These are phyloP conservation scores for Pontederia paniculata DNA, from an alignment of 176 grass and related monocot species.

Conservation along the genomic window DNA sequence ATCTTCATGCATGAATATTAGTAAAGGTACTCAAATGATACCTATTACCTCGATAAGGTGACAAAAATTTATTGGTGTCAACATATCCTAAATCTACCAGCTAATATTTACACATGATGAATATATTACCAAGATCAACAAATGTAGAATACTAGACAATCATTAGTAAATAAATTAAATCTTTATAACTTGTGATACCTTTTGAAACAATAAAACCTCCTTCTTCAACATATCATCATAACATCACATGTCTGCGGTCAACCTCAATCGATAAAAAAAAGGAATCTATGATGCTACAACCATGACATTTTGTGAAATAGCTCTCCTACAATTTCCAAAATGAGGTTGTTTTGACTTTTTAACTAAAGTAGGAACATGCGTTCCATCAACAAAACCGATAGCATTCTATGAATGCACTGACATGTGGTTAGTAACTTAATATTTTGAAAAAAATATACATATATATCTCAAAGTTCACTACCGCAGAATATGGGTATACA, in stretches of 20 bases:
- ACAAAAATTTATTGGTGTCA: background rate
- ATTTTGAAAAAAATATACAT: background rate
- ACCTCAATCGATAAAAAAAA: background rate
- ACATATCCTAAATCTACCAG: background rate
- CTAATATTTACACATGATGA: too few species aligned
- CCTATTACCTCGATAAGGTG: too few species aligned
- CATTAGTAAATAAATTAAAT: too few species aligned
- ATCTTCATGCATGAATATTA: background rate
- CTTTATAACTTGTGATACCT: too few species aligned
- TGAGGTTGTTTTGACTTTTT: background rate
- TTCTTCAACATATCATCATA: background rate
- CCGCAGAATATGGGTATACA: background rate
- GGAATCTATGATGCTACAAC: background rate
- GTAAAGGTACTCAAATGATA: background rate
- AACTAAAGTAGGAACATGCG: background rate
- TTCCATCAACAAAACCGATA: background rate
- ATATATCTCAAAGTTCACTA: background rate
- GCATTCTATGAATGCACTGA: background rate
- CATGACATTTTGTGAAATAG: background rate
- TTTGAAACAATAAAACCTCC: background rate
- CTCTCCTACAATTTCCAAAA: background rate
- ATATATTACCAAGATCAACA: too few species aligned
- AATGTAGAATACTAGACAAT: too few species aligned
- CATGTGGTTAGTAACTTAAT: background rate
- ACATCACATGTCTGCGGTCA: background rate